Percentiles rank a stretch among this genome's conserved stretches.
Conservation (phyloP, 768 basidiomycete genomes). For the Russula sp. region DNA sequence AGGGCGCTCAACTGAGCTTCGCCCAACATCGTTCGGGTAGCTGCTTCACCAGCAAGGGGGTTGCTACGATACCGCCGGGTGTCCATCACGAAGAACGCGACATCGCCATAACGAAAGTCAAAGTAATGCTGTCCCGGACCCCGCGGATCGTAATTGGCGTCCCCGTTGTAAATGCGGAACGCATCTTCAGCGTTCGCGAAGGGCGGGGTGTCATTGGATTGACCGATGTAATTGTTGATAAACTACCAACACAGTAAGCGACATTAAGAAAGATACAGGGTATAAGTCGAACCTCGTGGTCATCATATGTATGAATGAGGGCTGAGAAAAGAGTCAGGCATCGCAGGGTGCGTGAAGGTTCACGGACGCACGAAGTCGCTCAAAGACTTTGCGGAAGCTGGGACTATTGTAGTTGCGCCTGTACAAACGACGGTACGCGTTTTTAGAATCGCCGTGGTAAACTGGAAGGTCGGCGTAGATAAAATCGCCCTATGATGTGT, state of each 20-base stretch:
- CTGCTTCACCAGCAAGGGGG: slow-evolving; percentile 31
- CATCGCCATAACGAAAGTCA: slow-evolving; percentile 58
- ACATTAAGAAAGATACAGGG: too few relatives aligned
- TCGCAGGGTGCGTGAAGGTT: not conserved
- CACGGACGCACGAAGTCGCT: slow-evolving; percentile 52
- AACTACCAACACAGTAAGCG: slow-evolving; percentile 34
- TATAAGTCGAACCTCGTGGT: slow-evolving; percentile 47
- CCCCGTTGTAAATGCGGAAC: slow-evolving; percentile 54
- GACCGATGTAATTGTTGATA: slow-evolving; percentile 59
- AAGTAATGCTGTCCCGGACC: slow-evolving; percentile 44
- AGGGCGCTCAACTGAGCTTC: slow-evolving; percentile 53
- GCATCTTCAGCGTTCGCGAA: slow-evolving; percentile 55
- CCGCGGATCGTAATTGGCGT: slow-evolving; percentile 52
- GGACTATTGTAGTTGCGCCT: slow-evolving; percentile 57
- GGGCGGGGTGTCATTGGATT: slow-evolving; percentile 44
- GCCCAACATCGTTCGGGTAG: slow-evolving; percentile 60
- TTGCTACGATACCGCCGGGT: slow-evolving; percentile 52
- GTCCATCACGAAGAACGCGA: slow-evolving; percentile 74
- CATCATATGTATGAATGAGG: slow-evolving; percentile 62
- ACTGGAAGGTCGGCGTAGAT: slow-evolving; percentile 69
- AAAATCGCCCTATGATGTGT: slow-evolving; percentile 45
- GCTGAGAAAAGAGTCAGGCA: slow-evolving; percentile 32
- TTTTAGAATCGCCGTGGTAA: slow-evolving; percentile 49
- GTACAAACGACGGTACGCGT: slow-evolving; percentile 59
- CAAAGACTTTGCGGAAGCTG: slow-evolving; percentile 61